Evolutionary conservation across 495 filamentous ascomycete genomes (phyloP).

Genomic region (Neurospora pannonica): DNA sequence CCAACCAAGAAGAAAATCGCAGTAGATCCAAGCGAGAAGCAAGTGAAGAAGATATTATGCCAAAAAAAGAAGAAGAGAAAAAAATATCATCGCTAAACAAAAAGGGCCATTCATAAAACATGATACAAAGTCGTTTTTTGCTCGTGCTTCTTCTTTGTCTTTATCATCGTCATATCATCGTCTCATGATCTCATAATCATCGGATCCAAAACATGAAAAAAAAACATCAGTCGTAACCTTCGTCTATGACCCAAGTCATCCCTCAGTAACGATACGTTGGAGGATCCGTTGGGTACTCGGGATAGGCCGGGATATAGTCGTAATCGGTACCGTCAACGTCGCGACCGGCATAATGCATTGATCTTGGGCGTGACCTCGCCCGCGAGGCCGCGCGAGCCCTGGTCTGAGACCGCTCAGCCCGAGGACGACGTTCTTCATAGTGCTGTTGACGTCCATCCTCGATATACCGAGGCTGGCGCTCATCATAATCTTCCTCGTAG

Average conservation of each 20-base stretch:
- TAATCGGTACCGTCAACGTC: constrained; percentile 1
- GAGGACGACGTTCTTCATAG: constrained; percentile 28
- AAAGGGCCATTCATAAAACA: background rate
- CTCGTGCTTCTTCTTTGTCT: constrained; percentile 3
- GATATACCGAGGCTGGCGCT: constrained; percentile 28
- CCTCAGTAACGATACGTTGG: background rate
- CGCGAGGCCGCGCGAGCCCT: constrained; percentile 33
- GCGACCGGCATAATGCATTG: constrained; percentile 10
- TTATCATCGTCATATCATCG: constrained; percentile 9
- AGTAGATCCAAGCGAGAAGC: background rate
- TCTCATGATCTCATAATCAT: background rate
- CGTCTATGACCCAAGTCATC: background rate
- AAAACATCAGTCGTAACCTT: background rate
- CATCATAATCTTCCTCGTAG: constrained; percentile 35
- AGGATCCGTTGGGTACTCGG: background rate
- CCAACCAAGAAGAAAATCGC: background rate
- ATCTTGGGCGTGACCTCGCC: constrained; percentile 32
- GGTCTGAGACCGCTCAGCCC: constrained; percentile 29
- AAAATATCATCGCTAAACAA: background rate
- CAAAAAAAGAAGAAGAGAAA: background rate
- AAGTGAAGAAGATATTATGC: background rate
- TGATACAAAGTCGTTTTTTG: background rate
- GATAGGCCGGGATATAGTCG: constrained; percentile 12
- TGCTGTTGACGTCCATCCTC: constrained; percentile 7
- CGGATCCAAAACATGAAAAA: background rate